Evolutionary conservation across 768 basidiomycete species (phyloP).

Genomic region (Suillus luteus): DNA sequence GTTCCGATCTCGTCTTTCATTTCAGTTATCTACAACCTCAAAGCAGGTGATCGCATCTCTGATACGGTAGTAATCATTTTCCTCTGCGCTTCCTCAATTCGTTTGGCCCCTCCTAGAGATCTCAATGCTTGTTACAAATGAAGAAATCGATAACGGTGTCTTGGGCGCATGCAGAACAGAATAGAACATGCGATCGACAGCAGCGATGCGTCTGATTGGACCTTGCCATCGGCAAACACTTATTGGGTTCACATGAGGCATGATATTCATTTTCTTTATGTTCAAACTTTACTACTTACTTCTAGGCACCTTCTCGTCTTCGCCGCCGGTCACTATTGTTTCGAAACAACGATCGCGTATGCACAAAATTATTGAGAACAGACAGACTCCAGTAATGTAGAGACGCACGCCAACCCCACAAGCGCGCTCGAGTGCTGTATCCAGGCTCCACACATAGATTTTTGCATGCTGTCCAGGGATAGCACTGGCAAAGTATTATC

Average conservation of each 20-base stretch:
- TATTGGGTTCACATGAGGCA: background rate
- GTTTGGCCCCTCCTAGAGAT: background rate
- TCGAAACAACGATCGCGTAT: too few relatives aligned
- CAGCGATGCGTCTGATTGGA: background rate
- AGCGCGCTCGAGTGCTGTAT: too few relatives aligned
- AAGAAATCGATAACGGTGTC: background rate
- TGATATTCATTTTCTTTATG: constrained; percentile 1
- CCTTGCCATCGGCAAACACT: background rate
- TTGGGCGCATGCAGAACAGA: background rate
- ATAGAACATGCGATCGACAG: background rate
- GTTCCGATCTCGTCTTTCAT: background rate
- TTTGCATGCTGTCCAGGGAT: too few relatives aligned
- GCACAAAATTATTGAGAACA: too few relatives aligned
- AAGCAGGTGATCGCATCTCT: background rate
- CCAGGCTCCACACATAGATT: too few relatives aligned
- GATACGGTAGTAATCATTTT: background rate
- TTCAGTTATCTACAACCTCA: background rate
- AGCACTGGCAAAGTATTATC: too few relatives aligned
- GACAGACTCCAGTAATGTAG: too few relatives aligned
- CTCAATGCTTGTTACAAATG: background rate
- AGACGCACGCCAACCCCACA: too few relatives aligned
- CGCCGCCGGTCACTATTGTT: too few relatives aligned
- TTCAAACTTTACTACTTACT: too few relatives aligned
- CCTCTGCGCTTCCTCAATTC: background rate
- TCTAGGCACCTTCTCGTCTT: too few relatives aligned